Conservation (phyloP, 495 filamentous ascomycete species). For the Hypoxylon trugodes region DNA sequence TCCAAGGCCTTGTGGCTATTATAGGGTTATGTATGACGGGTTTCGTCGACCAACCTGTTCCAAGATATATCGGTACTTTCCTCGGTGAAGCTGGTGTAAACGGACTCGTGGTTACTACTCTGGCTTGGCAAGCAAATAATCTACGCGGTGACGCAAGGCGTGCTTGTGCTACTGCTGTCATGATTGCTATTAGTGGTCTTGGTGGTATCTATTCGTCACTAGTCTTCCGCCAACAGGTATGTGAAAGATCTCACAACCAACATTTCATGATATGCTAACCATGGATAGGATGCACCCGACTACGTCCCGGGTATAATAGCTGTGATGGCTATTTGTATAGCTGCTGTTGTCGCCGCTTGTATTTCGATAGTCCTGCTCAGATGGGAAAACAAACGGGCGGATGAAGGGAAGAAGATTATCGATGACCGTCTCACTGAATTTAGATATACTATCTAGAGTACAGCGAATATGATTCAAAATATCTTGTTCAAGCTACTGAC, state of each 20-base stretch:
- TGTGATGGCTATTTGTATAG: conserved; percentile 36
- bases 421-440: conserved; percentile 45
- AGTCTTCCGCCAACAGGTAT: conserved; percentile 61
- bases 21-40: conserved; percentile 63
- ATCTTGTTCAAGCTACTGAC: no score
- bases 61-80: conserved; percentile 67
- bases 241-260: not conserved
- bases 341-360: conserved; percentile 29
- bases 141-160: conserved; percentile 70
- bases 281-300: conserved; percentile 56
- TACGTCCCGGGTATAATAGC: conserved; percentile 64
- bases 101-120: conserved; percentile 60
- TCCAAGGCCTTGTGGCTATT: conserved; percentile 59
- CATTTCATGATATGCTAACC: not conserved
- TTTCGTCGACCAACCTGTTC: conserved; percentile 55
- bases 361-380: conserved; percentile 39
- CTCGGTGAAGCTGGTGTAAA: conserved; percentile 63
- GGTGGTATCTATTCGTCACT: conserved; percentile 66
- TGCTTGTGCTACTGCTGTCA: conserved; percentile 40
- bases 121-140: conserved; percentile 72
- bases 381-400: conserved; percentile 43
- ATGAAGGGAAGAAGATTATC: conserved; percentile 43
- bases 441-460: conserved; percentile 44
- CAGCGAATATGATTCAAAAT: not conserved
- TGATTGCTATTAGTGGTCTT: conserved; percentile 55